Base-by-base conservation (phyloP, 1,284 basidiomycete genomes). In the Fomitopsis palustris region DNA sequence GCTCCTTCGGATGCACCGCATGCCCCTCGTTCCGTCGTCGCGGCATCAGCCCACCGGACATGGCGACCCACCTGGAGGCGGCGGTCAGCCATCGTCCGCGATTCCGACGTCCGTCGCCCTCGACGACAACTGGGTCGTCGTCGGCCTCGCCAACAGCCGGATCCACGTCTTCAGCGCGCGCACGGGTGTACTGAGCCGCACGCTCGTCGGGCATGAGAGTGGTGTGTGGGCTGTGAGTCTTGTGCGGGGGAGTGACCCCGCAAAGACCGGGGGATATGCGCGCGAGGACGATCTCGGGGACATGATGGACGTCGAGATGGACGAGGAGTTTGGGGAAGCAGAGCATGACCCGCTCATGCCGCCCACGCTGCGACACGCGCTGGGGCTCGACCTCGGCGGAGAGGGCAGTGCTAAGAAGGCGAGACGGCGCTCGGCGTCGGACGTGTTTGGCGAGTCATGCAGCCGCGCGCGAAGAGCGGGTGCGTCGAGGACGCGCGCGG, bases 171-270 rank as follows among this genome's bases (percentile, higher is more conserved):
- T 96, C 74, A 89, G 88, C 65, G 87, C 91, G 1, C 78, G 78
- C 41, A 92, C 91, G 0, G 96, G 96, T 0, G 83, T 90, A 5
- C 85, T 92, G 54, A 81, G 83, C 31, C 82, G 88, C 49, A 93
- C 92, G 0, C 82, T 99, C 3, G 78, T 86, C 1, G 96, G 95
- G 0, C 96, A 98, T 74, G 87, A 90, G 19, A 79, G 83, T 9
- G 96, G 96, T 10, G 95, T 98, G 0, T 98, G 96, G 96, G 90
- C 92, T 16, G 83, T 98, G 10, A 86, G 89, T 54, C 80, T 98
- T 38, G 86, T 89, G 55, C 75, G 69, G 7, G 74, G 72, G 51
- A 35, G 19, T 14, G 31, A 29, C 14, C 49, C 37, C 27, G 2
- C 27, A 7, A 75, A 74, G 27, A 71, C 62, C 16, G 43, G 45